These are phyloP conservation scores for Mesotaenium endlicherianum DNA, from an alignment of 139 green algal species.

Conservation along the genomic window DNA sequence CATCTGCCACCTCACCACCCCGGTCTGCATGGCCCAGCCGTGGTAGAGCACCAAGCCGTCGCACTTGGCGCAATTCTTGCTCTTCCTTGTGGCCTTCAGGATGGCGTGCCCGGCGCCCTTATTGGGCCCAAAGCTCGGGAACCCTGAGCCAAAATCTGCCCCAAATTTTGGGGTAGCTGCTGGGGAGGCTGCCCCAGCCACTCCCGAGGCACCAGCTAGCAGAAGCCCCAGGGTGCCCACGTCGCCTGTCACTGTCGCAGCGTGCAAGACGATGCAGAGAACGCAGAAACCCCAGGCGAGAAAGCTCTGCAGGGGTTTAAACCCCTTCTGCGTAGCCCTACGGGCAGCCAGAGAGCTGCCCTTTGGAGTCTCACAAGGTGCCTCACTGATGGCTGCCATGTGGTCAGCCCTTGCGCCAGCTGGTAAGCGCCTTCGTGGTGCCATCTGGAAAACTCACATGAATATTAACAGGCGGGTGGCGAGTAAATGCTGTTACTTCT, in stretches of 20 bases:
- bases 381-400: no score
- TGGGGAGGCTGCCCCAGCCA: neutral
- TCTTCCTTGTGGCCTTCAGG: neutral
- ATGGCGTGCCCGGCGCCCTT: neutral
- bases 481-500: no score
- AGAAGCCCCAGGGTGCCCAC: neutral
- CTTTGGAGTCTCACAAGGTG: no score
- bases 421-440: no score
- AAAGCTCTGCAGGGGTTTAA: neutral
- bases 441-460: no score
- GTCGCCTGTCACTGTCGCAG: neutral
- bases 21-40: neutral
- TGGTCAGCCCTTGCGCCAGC: no score
- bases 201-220: neutral
- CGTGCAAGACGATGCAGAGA: neutral
- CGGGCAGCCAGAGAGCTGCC: no score
- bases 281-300: neutral
- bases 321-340: no score
- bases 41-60: neutral
- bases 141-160: slow-evolving; percentile 1
- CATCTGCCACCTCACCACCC: slow-evolving; percentile 14
- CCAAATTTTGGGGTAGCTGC: neutral
- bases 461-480: no score
- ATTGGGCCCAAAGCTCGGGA: neutral
- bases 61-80: neutral